Conservation (phyloP, 495 filamentous ascomycete genomes). For the Lepraria neglecta region DNA sequence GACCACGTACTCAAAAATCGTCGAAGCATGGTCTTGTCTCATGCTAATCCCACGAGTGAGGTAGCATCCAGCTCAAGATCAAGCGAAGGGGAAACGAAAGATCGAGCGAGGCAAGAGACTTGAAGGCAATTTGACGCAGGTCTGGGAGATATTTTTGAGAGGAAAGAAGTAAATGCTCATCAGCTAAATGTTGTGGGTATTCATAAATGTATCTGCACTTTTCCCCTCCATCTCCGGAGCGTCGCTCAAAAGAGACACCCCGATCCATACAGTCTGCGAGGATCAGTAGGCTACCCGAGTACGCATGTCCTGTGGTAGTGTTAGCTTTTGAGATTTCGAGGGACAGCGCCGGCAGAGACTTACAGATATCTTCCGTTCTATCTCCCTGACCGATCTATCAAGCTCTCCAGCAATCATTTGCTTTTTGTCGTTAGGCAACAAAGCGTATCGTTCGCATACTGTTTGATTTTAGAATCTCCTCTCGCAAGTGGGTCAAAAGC, state of each 20-base stretch:
- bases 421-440: constrained; percentile 79
- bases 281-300: constrained; percentile 75
- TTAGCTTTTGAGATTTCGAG: constrained; percentile 22
- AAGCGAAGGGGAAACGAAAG: constrained; percentile 39
- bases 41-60: constrained; percentile 31
- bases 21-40: constrained; percentile 47
- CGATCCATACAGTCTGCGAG: constrained; percentile 14
- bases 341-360: constrained; percentile 29
- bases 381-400: constrained; percentile 82
- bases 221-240: neutral
- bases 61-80: constrained; percentile 55
- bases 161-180: constrained; percentile 24
- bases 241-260: neutral
- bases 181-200: neutral
- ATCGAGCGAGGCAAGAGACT: constrained; percentile 55
- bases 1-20: constrained; percentile 53
- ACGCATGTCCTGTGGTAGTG: constrained; percentile 63
- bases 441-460: constrained; percentile 82
- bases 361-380: constrained; percentile 92
- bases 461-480: neutral
- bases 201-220: neutral
- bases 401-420: constrained; percentile 89
- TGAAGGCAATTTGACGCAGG: constrained; percentile 9
- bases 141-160: constrained; percentile 20
- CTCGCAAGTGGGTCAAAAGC: neutral